phyloP scores from a whole-genome alignment of 1,284 basidiomycete species.

The Fomes fomentarius region DNA sequence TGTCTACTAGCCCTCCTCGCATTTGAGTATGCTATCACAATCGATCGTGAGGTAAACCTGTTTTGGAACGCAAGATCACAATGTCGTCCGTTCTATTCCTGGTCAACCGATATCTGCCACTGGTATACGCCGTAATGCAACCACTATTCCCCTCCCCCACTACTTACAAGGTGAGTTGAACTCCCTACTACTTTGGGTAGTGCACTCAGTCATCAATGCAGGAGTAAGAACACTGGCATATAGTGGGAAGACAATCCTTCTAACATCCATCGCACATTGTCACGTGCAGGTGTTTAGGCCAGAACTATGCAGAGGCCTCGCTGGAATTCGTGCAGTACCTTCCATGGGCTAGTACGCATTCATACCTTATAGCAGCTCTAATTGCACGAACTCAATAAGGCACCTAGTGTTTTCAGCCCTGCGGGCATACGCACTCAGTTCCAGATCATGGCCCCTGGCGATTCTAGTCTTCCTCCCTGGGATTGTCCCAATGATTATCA shows the following conservation, averaged over 20 bases:
- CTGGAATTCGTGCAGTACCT: not conserved
- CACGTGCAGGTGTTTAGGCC: not conserved
- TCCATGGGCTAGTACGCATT: not conserved
- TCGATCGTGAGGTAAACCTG: too few species aligned
- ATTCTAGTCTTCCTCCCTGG: not conserved
- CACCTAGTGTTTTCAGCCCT: not conserved
- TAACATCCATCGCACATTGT: too few species aligned
- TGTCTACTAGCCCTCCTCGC: too few species aligned
- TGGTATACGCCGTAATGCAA: not conserved
- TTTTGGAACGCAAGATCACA: too few species aligned
- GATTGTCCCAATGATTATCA: too few species aligned
- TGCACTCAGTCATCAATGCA: too few species aligned
- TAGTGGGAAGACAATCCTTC: too few species aligned
- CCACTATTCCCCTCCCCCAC: not conserved
- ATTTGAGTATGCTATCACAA: too few species aligned
- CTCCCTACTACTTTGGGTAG: not conserved
- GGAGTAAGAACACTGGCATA: too few species aligned
- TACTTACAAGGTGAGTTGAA: not conserved
- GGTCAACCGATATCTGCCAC: too few species aligned
- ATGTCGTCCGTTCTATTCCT: too few species aligned
- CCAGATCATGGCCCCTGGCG: not conserved
- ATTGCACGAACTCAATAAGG: not conserved
- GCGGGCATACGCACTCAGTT: not conserved
- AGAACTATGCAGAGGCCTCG: not conserved
- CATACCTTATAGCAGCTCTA: too few species aligned